Base-by-base conservation (phyloP, 225 moss, liverwort and hornwort species). In the Antitrichia curtipendula region DNA sequence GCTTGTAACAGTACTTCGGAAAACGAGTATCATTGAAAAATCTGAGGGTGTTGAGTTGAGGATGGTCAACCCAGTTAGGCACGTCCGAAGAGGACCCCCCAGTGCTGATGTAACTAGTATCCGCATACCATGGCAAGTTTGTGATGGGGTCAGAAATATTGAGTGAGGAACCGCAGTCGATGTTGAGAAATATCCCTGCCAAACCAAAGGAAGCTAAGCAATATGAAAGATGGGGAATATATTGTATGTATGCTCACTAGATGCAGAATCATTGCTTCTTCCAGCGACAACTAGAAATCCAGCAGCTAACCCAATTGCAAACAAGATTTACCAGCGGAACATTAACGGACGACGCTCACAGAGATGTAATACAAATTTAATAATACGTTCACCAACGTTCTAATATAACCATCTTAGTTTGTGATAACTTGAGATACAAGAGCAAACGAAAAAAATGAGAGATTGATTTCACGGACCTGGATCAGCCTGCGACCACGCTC, bases 11-110 rank as follows among this genome's bases (percentile, higher is more conserved):
- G n/a, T 89, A 86, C 56, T 86, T 89, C 17, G 83, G 78, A 71
- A 78, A 45, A 10, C 71, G 71, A n/a, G 71, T 61, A 24, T 89
- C 83, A 23, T 70, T 86, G 83, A 86, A 89, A 62, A 13, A 89
- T 54, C 89, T 70, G 22, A 89, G 89, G 61, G 56, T 82, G 7
- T 53, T 6, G 4, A 71, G 5, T 31, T 82, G 43, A 16, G 62
- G 69, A 31, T 0, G 12, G 38, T 1, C 2, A 4, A 0, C 0
- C 36, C 15, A 36, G 2, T 0, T 1, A 23, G 10, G 13, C 62
- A 78, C 78, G 14, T 63, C 56, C 9, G 41, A 8, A 17, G 83
- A 89, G 43, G 86, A 62, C 61, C 2, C 77, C 24, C 89, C 78
- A 70, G 78, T 70, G 54, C 71, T 45, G 53, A 83, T 83, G 56